Evolutionary conservation across 2,329 filamentous ascomycete species (phyloP).

Genomic region (Coleophoma cylindrospora): DNA sequence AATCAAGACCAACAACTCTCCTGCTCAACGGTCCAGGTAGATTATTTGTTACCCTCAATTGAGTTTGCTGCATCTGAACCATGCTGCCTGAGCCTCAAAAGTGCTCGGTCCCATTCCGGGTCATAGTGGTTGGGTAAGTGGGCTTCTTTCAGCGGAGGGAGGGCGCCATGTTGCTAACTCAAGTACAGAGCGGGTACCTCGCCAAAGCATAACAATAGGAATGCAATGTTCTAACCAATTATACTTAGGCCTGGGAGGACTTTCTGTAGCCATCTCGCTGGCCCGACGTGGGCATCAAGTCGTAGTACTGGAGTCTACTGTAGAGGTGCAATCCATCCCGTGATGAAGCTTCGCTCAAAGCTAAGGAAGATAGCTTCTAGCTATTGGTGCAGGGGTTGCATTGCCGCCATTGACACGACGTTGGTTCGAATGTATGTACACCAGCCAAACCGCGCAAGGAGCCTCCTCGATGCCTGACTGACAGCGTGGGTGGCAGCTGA

Average conservation of each 20-base stretch:
- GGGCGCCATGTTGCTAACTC: not conserved
- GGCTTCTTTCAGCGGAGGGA: not conserved
- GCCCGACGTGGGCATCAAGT: conserved; percentile 6
- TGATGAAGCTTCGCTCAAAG: not conserved
- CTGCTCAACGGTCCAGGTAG: no score
- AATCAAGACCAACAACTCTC: no score
- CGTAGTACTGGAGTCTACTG: conserved; percentile 4
- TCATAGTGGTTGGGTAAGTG: not conserved
- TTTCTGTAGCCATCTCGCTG: conserved; percentile 4
- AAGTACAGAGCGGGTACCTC: not conserved
- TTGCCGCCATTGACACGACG: conserved; percentile 6
- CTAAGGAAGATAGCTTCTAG: conserved; percentile 1
- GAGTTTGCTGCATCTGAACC: not conserved
- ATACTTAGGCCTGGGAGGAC: conserved; percentile 2
- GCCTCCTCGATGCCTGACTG: not conserved
- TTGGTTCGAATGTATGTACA: not conserved
- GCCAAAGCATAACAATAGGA: not conserved
- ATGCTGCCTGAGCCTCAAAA: not conserved
- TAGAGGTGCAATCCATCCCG: not conserved
- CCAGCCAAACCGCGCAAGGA: no score
- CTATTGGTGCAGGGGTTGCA: conserved; percentile 10
- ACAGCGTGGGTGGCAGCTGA: not conserved
- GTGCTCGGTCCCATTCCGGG: not conserved
- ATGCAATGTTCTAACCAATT: not conserved
- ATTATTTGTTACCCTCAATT: no score